Evolutionary conservation across 192 early-diverging fungal genomes (phyloP).

Genomic region (Coemansia sp.): DNA sequence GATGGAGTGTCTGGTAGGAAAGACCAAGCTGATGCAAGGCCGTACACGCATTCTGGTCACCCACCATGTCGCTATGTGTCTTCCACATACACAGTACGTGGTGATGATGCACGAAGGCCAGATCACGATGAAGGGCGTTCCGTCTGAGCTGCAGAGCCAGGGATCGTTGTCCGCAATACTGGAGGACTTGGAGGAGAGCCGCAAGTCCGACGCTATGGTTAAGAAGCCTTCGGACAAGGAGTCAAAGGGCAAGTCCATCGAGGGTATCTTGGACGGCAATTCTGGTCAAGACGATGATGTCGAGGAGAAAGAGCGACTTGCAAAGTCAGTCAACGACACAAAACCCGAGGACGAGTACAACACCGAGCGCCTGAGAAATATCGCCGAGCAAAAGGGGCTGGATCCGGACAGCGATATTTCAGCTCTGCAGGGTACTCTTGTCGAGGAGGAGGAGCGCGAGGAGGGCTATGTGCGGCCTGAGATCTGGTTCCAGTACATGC

Average conservation of each 20-base stretch:
- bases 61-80: slow-evolving; percentile 73
- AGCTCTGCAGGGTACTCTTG: slow-evolving; percentile 57
- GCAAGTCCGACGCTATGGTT: too few relatives aligned
- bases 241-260: too few relatives aligned
- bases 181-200: too few relatives aligned
- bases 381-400: slow-evolving; percentile 13
- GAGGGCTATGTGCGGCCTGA: slow-evolving; percentile 71
- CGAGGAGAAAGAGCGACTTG: too few relatives aligned
- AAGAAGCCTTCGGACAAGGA: too few relatives aligned
- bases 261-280: slow-evolving; percentile 17
- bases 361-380: slow-evolving; percentile 3
- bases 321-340: slow-evolving; percentile 31
- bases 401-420: background rate
- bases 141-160: too few relatives aligned
- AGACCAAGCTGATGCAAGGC: slow-evolving; percentile 64
- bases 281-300: too few relatives aligned
- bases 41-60: slow-evolving; percentile 91
- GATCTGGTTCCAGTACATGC: slow-evolving; percentile 80
- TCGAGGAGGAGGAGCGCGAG: slow-evolving; percentile 81
- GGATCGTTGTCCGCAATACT: too few relatives aligned
- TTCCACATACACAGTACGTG: slow-evolving; percentile 58
- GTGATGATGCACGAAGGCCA: slow-evolving; percentile 65
- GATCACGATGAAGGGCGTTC: slow-evolving; percentile 56
- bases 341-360: slow-evolving; percentile 39
- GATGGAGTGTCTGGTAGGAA: slow-evolving; percentile 68